Conservation (phyloP, 2,329 filamentous ascomycete species). For the Diaporthe sp. region DNA sequence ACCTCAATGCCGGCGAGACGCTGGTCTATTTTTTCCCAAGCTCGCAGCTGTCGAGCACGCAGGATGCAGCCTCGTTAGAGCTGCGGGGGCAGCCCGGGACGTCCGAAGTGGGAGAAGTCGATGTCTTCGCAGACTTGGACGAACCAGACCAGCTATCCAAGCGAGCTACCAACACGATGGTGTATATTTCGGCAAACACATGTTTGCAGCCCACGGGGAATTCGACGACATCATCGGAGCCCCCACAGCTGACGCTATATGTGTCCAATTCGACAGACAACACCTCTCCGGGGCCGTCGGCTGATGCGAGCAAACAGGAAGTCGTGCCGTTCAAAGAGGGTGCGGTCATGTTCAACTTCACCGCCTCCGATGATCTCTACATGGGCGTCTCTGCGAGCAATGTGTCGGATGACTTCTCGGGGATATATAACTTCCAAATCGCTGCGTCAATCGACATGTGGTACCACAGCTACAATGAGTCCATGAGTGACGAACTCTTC, state of each 20-base stretch:
- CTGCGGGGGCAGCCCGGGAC: constrained; percentile 28
- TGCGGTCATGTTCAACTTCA: constrained; percentile 75
- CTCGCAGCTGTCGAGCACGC: constrained; percentile 63
- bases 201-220: constrained; percentile 80
- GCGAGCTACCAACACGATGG: constrained; percentile 56
- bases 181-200: constrained; percentile 90
- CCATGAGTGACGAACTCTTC: constrained; percentile 66
- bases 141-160: constrained; percentile 41
- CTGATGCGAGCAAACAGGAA: constrained; percentile 59
- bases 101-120: constrained; percentile 42
- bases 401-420: constrained; percentile 70
- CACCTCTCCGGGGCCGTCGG: constrained; percentile 75
- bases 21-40: constrained; percentile 76
- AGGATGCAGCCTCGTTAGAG: constrained; percentile 39
- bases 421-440: constrained; percentile 84
- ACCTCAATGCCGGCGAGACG: constrained; percentile 73
- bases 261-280: constrained; percentile 78
- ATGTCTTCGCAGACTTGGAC: constrained; percentile 36
- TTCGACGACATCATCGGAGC: constrained; percentile 58
- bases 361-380: constrained; percentile 77
- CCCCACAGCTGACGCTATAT: constrained; percentile 84
- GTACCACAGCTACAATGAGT: constrained; percentile 77
- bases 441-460: constrained; percentile 84
- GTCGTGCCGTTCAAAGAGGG: constrained; percentile 73
- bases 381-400: constrained; percentile 82